Evolutionary conservation across 2,329 filamentous ascomycete species (phyloP), one percentile per base, ranked within the genome.

Genomic region (Chaetomiaceae sp.): DNA sequence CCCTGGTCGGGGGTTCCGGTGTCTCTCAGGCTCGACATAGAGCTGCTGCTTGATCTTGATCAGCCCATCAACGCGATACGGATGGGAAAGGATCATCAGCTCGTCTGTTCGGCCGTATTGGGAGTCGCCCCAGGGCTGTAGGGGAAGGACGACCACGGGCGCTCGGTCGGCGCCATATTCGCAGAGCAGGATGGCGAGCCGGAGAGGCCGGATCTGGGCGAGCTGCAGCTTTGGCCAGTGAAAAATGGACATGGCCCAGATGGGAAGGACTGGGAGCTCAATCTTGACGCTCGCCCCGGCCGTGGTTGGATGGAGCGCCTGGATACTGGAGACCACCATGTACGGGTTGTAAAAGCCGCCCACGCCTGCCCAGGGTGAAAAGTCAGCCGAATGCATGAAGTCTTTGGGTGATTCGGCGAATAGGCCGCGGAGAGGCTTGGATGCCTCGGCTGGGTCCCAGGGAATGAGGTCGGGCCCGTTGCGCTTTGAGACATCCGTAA

Each of bases 341-440:
- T 12, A 20, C 6, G 29, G 31, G 7, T 12, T 33, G 34, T 47
- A 52, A 17, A 37, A 38, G 31, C 22, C 12, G 6, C 34, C 40
- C 15, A 40, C 23, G 2, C 29, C 40, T 31, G 17, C 19, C 48
- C 39, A 51, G 6, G 46, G 52, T 4, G 20, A 33, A n/a, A 54
- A 25, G 31, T 22, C 22, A 6, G 19, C 15, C 3, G 53, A 47
- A 14, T 14, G n/a, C 25, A 23, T 2, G 23, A 55, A 55, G 8
- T 51, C 42, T 11, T 15, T 17, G n/a, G 53, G 53, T 2, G 53
- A 55, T 15, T 55, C 45, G 17, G 51, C 51, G 11, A 54, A 19
- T 5, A 54, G 23, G 1, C 51, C 51, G 5, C 8, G 25, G 14
- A 49, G 33, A 17, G 7, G 3, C 2, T 9, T 9, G 2, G 9